Evolutionary conservation across 2,329 filamentous ascomycete genomes (phyloP).

Genomic region (Zymoseptoria tritici): DNA sequence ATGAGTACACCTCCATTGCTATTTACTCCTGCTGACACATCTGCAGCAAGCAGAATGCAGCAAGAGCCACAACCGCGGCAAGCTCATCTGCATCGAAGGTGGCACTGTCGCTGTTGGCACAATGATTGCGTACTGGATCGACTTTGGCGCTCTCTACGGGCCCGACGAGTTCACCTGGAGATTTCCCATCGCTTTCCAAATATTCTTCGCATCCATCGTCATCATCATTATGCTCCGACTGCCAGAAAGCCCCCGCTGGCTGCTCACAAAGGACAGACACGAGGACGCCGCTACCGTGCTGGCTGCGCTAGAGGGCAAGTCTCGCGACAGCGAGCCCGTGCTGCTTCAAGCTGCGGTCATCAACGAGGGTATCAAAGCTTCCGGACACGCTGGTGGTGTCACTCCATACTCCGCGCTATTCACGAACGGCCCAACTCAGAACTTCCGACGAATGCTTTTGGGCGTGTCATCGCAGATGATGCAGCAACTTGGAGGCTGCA

Average conservation of each 20-base stretch:
- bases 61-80: conserved; percentile 50
- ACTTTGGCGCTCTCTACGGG: conserved; percentile 38
- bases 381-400: conserved; percentile 30
- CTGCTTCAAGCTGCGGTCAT: conserved; percentile 23
- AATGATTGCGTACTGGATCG: conserved; percentile 46
- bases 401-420: conserved; percentile 48
- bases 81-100: conserved; percentile 55
- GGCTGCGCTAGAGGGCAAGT: conserved; percentile 41
- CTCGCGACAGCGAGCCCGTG: conserved; percentile 50
- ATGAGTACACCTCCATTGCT: too few species aligned
- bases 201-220: conserved; percentile 42
- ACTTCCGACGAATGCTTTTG: conserved; percentile 57
- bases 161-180: conserved; percentile 39
- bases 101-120: conserved; percentile 47
- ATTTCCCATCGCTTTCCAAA: conserved; percentile 49
- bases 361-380: conserved; percentile 7
- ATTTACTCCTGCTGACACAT: too few species aligned
- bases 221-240: conserved; percentile 37
- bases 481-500: conserved; percentile 53
- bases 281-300: conserved; percentile 45
- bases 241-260: conserved; percentile 40
- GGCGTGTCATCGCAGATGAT: conserved; percentile 54
- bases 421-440: conserved; percentile 57
- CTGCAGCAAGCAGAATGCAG: conserved; percentile 46
- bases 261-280: conserved; percentile 39